These are phyloP conservation scores for Geotrichum klebahnii DNA, from an alignment of 1,139 yeast species.

Conservation along the genomic window DNA sequence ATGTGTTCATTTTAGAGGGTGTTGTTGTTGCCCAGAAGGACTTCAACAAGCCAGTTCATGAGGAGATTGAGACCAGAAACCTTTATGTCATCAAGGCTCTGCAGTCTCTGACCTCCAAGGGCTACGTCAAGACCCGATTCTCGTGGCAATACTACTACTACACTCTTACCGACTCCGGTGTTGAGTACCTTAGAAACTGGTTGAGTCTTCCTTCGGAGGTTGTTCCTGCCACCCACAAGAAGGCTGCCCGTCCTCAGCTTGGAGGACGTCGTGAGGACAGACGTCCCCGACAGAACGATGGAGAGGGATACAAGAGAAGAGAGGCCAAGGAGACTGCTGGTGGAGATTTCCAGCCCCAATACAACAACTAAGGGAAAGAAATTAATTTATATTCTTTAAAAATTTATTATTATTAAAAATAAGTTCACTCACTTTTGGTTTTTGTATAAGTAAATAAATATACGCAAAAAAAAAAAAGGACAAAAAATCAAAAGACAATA, in stretches of 20 bases:
- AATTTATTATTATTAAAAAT: constrained; percentile 2
- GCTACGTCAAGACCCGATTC: constrained; percentile 99
- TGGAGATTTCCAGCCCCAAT: constrained; percentile 36
- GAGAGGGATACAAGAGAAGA: constrained; percentile 46
- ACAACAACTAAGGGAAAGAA: constrained; percentile 29
- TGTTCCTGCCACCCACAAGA: constrained; percentile 98
- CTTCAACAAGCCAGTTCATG: constrained; percentile 96
- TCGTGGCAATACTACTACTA: constrained; percentile 99
- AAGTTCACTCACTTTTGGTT: neutral
- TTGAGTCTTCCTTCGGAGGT: constrained; percentile 97
- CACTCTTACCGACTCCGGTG: constrained; percentile 99
- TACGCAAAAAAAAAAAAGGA: constrained; percentile 5
- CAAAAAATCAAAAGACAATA: no score
- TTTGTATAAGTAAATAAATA: neutral
- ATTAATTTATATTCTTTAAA: neutral
- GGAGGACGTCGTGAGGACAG: constrained; percentile 40
- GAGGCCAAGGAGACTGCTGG: constrained; percentile 38
- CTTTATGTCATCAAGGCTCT: constrained; percentile 98
- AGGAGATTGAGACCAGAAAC: constrained; percentile 96
- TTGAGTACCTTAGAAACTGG: constrained; percentile 96
- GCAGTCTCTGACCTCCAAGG: constrained; percentile 98
- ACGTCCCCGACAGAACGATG: constrained; percentile 39
- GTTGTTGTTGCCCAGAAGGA: constrained; percentile 99
- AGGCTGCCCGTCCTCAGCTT: constrained; percentile 83
- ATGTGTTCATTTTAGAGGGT: constrained; percentile 70